Base-by-base conservation (phyloP, 352 stramenopile genomes). In the Phytophthora tubulina region DNA sequence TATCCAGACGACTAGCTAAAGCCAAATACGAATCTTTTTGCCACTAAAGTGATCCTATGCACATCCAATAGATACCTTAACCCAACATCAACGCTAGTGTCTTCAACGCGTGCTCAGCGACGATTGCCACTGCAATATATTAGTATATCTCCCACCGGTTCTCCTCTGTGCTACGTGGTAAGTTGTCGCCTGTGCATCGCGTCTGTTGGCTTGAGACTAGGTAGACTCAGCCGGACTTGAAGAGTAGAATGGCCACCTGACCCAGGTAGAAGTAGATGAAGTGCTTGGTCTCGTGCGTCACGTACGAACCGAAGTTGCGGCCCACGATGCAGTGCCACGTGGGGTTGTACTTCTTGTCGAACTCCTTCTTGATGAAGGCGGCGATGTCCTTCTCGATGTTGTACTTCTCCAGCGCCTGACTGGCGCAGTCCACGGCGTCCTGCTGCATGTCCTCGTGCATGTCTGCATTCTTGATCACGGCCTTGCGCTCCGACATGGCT, bases 381-480 rank as follows among this genome's bases (percentile, higher is more conserved):
- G 94, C 93, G 62, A 98, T 97, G 67, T 98, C 92, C 77, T 98
- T 99, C 82, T 99, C 97, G 75, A 99, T 99, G 85, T 99, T 99
- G 92, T 99, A 99, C 83, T 99, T 99, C 69, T 99, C 96, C 32
- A 99, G 89, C 66, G 98, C 98, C 78, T 99, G 95, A 55, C 97
- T 99, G 50, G 98, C 97, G 67, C 96, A 98, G 87, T 99, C 98
- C 45, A 99, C 97, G 38, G 97, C 97, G 82, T 99, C 97, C 88
- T 99, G 97, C 83, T 99, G 98, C 97, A 99, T 99, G 76, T 99
- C 95, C 79, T 99, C 97, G 41, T 97, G 96, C 98, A 99, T 99
- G 82, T 99, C 97, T 48, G 98, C 97, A 88, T 99, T 99, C 86
- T 99, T 99, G 79, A 99, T 99, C 48, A 99, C 97, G n/a, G 98